phyloP scores from a whole-genome alignment of 1,284 basidiomycete genomes.

The Coniferiporia sulphurascens region DNA sequence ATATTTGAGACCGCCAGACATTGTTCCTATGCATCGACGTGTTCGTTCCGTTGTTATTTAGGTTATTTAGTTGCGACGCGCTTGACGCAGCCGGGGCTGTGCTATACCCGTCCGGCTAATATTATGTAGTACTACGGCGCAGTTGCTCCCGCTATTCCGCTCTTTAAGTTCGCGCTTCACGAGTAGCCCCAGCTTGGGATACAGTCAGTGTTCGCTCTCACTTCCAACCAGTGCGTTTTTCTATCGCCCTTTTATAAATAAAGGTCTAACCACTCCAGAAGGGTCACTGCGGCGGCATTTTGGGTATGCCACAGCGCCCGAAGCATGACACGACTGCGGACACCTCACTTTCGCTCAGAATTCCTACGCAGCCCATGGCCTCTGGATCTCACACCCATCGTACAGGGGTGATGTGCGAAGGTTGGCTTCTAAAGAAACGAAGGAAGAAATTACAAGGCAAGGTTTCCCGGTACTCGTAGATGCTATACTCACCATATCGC shows the following conservation, averaged over 20 bases:
- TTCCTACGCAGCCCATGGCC: constrained; percentile 6
- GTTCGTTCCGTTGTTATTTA: not conserved
- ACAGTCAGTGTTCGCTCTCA: too few species aligned
- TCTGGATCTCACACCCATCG: not conserved
- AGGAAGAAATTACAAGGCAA: constrained; percentile 80
- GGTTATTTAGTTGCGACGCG: not conserved
- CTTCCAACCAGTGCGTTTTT: too few species aligned
- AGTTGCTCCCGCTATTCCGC: not conserved
- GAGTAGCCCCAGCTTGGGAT: too few species aligned
- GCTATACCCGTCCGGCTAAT: not conserved
- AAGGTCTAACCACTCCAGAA: too few species aligned
- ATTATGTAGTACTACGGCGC: not conserved
- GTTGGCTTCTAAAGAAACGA: constrained; percentile 80
- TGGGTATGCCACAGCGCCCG: not conserved
- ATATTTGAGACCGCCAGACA: constrained; percentile 8
- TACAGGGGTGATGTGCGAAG: constrained; percentile 45
- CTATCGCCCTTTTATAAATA: too few species aligned
- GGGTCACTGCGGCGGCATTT: too few species aligned
- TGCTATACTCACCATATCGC: constrained; percentile 2
- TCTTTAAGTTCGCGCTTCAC: too few species aligned
- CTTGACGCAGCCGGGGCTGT: not conserved
- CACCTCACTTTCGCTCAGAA: constrained; percentile 6
- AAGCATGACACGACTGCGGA: constrained; percentile 10
- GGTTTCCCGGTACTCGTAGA: not conserved
- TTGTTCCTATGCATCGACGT: not conserved